phyloP scores from a whole-genome alignment of 129 eudicot species.

The Escallonia herrerae region DNA sequence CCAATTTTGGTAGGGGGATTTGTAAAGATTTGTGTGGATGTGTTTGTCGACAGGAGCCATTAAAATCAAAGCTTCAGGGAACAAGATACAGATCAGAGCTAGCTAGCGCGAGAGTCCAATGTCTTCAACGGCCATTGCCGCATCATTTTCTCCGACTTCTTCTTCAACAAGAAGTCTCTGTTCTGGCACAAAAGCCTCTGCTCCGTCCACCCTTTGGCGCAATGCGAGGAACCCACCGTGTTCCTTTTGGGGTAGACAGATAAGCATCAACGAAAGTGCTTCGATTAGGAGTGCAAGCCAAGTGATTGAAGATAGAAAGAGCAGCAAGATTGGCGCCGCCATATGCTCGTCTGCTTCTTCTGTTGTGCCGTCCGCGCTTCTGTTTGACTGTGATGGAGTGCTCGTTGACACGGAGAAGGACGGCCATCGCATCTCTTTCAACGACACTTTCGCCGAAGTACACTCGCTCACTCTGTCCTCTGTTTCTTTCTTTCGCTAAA shows the following conservation, averaged over 20 bases:
- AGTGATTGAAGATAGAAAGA: not conserved
- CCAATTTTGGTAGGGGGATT: no score
- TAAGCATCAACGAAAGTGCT: not conserved
- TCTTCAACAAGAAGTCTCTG: not conserved
- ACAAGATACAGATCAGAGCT: no score
- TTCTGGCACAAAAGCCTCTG: not conserved
- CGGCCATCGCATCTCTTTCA: constrained; percentile 93
- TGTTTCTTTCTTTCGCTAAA: not conserved
- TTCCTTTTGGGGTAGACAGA: constrained; percentile 11
- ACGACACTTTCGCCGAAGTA: constrained; percentile 84
- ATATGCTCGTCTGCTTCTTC: constrained; percentile 26
- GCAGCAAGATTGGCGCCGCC: constrained; percentile 12
- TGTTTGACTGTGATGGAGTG: constrained; percentile 95
- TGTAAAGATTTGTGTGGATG: no score
- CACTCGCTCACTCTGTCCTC: not conserved
- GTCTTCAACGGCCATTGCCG: not conserved
- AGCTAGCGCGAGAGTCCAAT: not conserved
- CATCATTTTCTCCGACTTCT: not conserved
- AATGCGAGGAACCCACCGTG: constrained; percentile 6
- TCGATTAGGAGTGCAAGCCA: not conserved
- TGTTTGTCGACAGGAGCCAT: no score
- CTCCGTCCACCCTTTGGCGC: no score
- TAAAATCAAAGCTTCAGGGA: no score
- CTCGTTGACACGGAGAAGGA: constrained; percentile 98
- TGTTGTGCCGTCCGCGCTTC: constrained; percentile 70